Evolutionary conservation across 192 early-diverging fungal species (phyloP).

Genomic region (Umbelopsis sp.): DNA sequence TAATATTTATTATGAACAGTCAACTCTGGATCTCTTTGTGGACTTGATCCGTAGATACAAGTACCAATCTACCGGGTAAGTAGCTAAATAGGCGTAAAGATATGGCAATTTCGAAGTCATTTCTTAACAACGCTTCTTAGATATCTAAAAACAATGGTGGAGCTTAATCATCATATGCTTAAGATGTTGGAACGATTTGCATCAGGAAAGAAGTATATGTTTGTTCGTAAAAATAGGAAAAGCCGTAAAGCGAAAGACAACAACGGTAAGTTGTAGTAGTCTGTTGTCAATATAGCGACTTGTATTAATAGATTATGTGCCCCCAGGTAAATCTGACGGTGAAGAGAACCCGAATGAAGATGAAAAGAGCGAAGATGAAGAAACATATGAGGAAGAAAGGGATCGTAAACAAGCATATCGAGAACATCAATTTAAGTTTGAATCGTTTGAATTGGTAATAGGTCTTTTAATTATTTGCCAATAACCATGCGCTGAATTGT

Average conservation of each 20-base stretch:
- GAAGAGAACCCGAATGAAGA: constrained; percentile 12
- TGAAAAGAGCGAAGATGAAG: constrained; percentile 16
- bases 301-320: background rate
- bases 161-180: constrained; percentile 60
- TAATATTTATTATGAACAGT: constrained; percentile 72
- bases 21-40: constrained; percentile 59
- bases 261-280: constrained; percentile 11
- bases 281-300: background rate
- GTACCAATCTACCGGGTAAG: constrained; percentile 43
- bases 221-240: constrained; percentile 42
- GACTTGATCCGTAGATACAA: constrained; percentile 53
- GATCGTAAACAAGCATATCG: constrained; percentile 38
- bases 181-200: constrained; percentile 65
- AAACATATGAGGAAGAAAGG: constrained; percentile 32
- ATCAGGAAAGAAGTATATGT: constrained; percentile 51
- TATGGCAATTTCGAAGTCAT: background rate
- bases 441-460: constrained; percentile 49
- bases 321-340: background rate
- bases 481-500: background rate
- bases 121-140: constrained; percentile 29
- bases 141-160: constrained; percentile 56
- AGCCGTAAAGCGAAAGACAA: constrained; percentile 32
- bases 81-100: background rate
- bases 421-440: constrained; percentile 52
- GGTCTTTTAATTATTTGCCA: background rate